These are phyloP conservation scores for Coprinopsis strossmayeri DNA, from an alignment of 768 basidiomycete species.

Conservation along the genomic window DNA sequence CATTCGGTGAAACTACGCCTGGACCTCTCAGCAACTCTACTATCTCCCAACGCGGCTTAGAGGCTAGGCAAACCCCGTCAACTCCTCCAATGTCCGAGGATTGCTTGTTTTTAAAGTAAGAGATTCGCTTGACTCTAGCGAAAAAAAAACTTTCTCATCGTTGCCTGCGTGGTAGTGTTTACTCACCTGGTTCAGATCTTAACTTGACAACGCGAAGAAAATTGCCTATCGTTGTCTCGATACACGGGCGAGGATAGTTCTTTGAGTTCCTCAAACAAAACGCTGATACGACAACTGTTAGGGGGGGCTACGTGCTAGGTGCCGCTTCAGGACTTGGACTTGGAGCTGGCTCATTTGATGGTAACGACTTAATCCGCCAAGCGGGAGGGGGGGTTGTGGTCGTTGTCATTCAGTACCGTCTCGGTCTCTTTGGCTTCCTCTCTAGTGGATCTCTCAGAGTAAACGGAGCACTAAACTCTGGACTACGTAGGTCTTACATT, in stretches of 20 bases:
- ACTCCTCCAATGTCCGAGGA: not conserved
- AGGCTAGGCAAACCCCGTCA: not conserved
- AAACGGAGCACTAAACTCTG: constrained; percentile 39
- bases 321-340: constrained; percentile 16
- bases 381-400: constrained; percentile 29
- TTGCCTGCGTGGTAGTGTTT: constrained; percentile 20
- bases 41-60: not conserved
- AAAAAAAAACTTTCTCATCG: not conserved
- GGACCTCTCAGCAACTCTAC: not conserved
- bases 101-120: not conserved
- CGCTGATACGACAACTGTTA: not conserved
- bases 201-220: constrained; percentile 12
- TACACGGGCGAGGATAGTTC: constrained; percentile 12
- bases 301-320: constrained; percentile 15
- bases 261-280: not conserved
- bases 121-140: not conserved
- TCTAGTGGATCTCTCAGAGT: constrained; percentile 35
- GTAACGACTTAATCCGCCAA: constrained; percentile 30
- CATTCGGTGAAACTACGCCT: not conserved
- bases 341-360: constrained; percentile 15
- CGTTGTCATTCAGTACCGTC: constrained; percentile 38
- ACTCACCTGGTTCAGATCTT: constrained; percentile 23
- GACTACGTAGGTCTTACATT: constrained; percentile 44
- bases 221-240: constrained; percentile 37
- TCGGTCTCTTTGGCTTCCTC: constrained; percentile 43